Evolutionary conservation across 2,329 filamentous ascomycete genomes (phyloP), one percentile per base, ranked within the genome.

Genomic region (Phoma sp.): DNA sequence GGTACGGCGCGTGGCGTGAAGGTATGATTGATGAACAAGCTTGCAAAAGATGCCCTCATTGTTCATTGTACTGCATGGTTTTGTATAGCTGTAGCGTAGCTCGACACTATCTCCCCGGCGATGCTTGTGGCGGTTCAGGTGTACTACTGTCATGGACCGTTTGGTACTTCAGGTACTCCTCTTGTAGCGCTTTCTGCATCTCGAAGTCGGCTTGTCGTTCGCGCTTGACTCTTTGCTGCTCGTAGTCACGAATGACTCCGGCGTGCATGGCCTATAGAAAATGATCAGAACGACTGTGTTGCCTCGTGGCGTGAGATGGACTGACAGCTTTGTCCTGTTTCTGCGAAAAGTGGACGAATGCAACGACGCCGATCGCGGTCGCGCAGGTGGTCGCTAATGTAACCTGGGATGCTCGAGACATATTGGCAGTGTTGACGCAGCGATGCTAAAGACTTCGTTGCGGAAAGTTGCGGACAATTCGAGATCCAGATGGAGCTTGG

Each of bases 191-290:
- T 60, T 83, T 85, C 74, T 99, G 95, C 85, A 96, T 86, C 62
- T 98, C 93, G 70, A 99, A 99, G 73, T 99, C 95, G 46, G 92
- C 85, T 75, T 96, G 91, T 55, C 95, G 88, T 76, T 99, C 95
- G 63, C 86, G 85, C 79, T 97, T 97, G 63, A 97, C 75, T 40
- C 90, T 87, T 74, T 96, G 93, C 72, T 96, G 92, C 72, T 98
- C 94, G 82, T 97, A 90, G 71, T 99, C 95, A 61, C 94, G 90
- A 62, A 98, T 81, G 37, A 99, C 95, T 39, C 95, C 95, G 64
- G 89, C 86, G 72, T 99, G 95, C 95, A 99, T 99, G 53, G 91
- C 90, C 95, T 94, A 60, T 31, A 24, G 29, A 24, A 50, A 27
- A 55, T 25, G 19, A 38, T 69, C 37, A 69, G 62, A 43, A 15